Evolutionary conservation across 2,329 filamentous ascomycete genomes (phyloP).

Genomic region (Neophaeococcomyces aloes): DNA sequence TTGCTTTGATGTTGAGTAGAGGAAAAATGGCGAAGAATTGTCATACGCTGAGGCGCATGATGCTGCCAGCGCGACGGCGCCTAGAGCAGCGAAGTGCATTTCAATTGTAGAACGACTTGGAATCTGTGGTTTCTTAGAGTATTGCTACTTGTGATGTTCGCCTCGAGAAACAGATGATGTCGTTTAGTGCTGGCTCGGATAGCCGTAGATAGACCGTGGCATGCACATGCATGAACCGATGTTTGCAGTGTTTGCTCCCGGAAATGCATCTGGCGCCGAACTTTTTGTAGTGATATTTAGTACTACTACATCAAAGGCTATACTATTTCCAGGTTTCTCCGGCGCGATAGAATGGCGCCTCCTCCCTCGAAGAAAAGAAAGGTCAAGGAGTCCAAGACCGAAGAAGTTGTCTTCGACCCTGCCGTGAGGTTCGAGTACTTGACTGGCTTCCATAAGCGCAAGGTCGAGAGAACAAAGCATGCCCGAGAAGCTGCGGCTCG

Average conservation of each 20-base stretch:
- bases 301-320: neutral
- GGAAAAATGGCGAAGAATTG: constrained; percentile 78
- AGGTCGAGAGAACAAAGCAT: constrained; percentile 70
- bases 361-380: constrained; percentile 3
- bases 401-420: constrained; percentile 78
- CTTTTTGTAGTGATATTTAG: neutral
- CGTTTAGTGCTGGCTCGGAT: neutral
- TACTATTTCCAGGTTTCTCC: neutral
- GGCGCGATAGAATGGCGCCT: neutral
- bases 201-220: no score
- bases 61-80: constrained; percentile 19
- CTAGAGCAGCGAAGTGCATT: constrained; percentile 3
- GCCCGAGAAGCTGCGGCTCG: constrained; percentile 73
- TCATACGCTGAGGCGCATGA: constrained; percentile 17
- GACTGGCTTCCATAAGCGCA: constrained; percentile 95
- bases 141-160: neutral
- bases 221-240: no score
- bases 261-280: no score
- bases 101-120: neutral
- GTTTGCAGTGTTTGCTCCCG: no score
- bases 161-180: neutral
- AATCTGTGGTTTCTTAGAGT: neutral
- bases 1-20: constrained; percentile 77
- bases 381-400: constrained; percentile 25
- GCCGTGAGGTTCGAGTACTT: constrained; percentile 74